These are phyloP conservation scores for Paramyrothecium sp. DNA, from an alignment of 2,329 filamentous ascomycete species.

Conservation along the genomic window DNA sequence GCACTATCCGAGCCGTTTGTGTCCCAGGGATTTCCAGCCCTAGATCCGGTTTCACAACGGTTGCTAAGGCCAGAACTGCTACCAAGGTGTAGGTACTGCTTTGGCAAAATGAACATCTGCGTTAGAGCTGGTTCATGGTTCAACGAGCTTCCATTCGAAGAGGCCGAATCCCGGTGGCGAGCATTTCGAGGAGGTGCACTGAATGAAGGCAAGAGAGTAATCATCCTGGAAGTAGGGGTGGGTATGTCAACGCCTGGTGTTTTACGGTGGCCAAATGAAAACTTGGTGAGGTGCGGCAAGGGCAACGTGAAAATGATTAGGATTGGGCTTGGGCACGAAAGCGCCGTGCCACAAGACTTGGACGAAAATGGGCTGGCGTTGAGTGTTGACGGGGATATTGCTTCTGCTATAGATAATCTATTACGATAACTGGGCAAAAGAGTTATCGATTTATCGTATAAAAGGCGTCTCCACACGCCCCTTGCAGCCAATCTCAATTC, in stretches of 20 bases:
- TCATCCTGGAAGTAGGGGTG: conserved; percentile 17
- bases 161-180: conserved; percentile 11
- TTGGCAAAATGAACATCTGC: conserved; percentile 17
- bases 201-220: conserved; percentile 11
- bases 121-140: conserved; percentile 17
- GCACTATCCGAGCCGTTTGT: conserved; percentile 11
- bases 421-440: too few species aligned
- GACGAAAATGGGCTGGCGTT: conserved; percentile 16
- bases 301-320: conserved; percentile 15
- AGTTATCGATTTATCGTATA: too few species aligned
- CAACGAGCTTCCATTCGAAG: conserved; percentile 11
- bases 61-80: conserved; percentile 12
- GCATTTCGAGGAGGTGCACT: conserved; percentile 5
- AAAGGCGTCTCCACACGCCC: too few species aligned
- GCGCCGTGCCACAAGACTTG: conserved; percentile 16
- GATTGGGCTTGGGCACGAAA: conserved; percentile 14
- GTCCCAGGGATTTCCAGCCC: not conserved
- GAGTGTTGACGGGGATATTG: conserved; percentile 15
- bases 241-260: conserved; percentile 20
- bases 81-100: conserved; percentile 13
- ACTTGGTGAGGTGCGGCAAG: conserved; percentile 8
- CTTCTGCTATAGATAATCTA: too few species aligned
- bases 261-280: conserved; percentile 18
- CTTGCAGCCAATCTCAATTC: too few species aligned
- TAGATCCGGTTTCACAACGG: conserved; percentile 13